Evolutionary conservation across 768 basidiomycete species (phyloP).

Genomic region (Tulasnella sp.): DNA sequence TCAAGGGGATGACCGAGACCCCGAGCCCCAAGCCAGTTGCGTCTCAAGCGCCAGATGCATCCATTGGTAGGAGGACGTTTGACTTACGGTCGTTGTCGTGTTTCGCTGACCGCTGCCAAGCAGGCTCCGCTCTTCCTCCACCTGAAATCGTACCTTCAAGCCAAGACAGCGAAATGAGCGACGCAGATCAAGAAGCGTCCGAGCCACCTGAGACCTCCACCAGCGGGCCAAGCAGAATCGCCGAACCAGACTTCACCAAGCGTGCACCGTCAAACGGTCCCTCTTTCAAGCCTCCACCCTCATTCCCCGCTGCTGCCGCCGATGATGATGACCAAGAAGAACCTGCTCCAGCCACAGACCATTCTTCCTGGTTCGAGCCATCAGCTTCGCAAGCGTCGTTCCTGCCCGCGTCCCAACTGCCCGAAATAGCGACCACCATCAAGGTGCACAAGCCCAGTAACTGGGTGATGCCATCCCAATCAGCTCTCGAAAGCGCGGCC

Average conservation of each 20-base stretch:
- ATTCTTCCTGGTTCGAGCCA: constrained; percentile 25
- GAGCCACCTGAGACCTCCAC: neutral
- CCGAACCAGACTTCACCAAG: neutral
- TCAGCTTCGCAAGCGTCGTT: constrained; percentile 26
- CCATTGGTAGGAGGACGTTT: neutral
- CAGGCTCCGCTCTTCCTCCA: neutral
- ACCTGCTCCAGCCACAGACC: neutral
- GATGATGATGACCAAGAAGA: neutral
- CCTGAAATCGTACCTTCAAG: constrained; percentile 17
- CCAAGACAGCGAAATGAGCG: constrained; percentile 16
- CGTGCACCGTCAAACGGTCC: neutral
- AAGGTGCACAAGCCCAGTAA: neutral
- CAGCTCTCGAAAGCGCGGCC: constrained; percentile 24
- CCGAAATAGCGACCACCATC: neutral
- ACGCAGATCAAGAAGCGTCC: neutral
- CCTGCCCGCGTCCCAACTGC: constrained; percentile 29
- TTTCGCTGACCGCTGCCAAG: neutral
- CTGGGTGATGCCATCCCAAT: constrained; percentile 28
- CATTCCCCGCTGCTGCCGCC: neutral
- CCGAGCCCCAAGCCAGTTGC: neutral
- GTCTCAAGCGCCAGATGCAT: neutral
- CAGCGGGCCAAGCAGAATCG: neutral
- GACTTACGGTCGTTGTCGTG: neutral
- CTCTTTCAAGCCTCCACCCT: neutral
- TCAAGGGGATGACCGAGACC: neutral